Evolutionary conservation across 163 green algal genomes (phyloP), one percentile per base, ranked within the genome.

Genomic region (Scenedesmus sp.): DNA sequence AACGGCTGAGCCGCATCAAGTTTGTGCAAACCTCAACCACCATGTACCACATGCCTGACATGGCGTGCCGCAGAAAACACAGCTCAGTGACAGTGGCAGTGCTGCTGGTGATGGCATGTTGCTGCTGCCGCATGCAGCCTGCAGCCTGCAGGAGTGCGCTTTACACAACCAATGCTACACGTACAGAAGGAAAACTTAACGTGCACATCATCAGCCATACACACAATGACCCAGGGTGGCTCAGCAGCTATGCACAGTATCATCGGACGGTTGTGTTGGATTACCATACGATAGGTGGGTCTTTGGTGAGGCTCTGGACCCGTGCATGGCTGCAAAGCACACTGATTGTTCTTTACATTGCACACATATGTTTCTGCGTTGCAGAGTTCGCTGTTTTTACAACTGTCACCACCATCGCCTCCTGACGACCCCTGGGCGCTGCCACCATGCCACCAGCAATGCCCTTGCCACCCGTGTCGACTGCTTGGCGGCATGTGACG

Each of bases 161-260:
- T 35, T 87, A 87, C 53, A 87, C 83, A 16, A 89, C 68, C 10
- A 72, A 13, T 4, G 35, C 30, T 16, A 13, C 43, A 9, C 42
- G 61, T 10, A 6, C 68, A 7, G 43, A 82, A 2, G 61, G 40
- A 59, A 79, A 59, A 16, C 82, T 87, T 3, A 87, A 87, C 33
- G 88, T 98, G n/a, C 97, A 99, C 90, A 46, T 99, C 18, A 95
- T 99, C 15, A 91, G 93, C 37, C 97, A 99, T 84, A 96, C 95
- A 7, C 97, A 99, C 83, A 97, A 99, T 72, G 97, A 99, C 84
- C 91, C 96, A 24, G 97, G 97, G 2, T 99, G 97, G 97, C 92
- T 98, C 1, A 98, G 98, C 79, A 98, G 95, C 1, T 94, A 98
- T 35, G 96, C 97, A 61, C 96, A 99, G 91, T 99, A 99, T 92